Evolutionary conservation across 2,329 filamentous ascomycete genomes (phyloP), one percentile per base, ranked within the genome.

Genomic region (Aschersonia sp.): DNA sequence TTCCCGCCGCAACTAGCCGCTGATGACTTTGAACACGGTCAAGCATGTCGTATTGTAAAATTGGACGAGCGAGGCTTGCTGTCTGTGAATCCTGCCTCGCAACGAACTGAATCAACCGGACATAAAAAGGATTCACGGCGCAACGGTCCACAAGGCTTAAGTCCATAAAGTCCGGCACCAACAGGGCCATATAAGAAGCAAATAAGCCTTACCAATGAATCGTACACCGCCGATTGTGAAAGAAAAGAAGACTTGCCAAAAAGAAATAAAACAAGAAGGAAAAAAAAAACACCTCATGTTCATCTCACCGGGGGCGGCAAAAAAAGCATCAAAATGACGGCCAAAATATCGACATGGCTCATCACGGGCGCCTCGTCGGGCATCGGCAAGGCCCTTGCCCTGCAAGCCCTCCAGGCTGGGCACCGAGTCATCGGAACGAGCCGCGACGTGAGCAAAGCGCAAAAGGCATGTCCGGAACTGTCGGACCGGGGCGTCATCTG

Each of bases 321-420:
- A 22, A 22, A 22, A 22, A 22, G 22, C 22, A 22, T 22, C 22
- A 22, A 2, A 22, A 22, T 22, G 22, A 22, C 22, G 22, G 22
- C 22, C 2, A 22, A 22, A 3, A 22, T 22, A 14, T 37, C 30
- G 11, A 45, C 44, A 1, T 41, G 44, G 44, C n/a, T 45, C 11
- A 41, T 45, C 10, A 45, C 44, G 5, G 44, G 44, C 35, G 44
- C 44, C 6, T 45, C 44, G 5, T 45, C 44, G 7, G 44, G 44
- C 32, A 39, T 45, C 9, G 44, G 44, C 32, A 45, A 45, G 22
- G 9, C 44, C n/a, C 44, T 45, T 10, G 44, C 44, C 32, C 32
- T 45, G 32, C 30, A 39, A 14, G 44, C 44, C 22, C 44, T 45
- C 6, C 11, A 32, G 6, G n/a, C 44, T 1, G 32, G 44, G 9